Evolutionary conservation across 306 rosid genomes (phyloP), one percentile per base, ranked within the genome.

Genomic region (Ochetophila trinervis): DNA sequence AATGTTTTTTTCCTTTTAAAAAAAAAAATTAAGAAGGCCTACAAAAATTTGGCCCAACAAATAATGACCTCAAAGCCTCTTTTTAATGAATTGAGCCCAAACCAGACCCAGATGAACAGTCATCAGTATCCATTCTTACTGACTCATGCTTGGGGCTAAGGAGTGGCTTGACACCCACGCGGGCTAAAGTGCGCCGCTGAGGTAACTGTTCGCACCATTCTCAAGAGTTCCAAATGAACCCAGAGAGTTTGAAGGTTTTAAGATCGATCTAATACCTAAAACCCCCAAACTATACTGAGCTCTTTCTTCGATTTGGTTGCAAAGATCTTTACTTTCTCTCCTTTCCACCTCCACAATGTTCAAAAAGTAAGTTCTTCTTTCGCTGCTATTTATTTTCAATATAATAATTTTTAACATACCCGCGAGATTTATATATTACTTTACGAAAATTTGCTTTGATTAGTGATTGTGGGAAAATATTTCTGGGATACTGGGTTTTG

Each of bases 341-440:
- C 51, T 4, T 42, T 48, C 55, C 24, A 21, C 9, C 6, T 19
- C 60, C 45, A 67, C 21, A 73, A 78, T 78, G 82, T 78, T 78
- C 74, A 78, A 78, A 68, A 78, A 78, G 78, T 78, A 67, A 67
- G 74, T 18, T 20, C 34, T 53, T 32, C 20, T 52, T 5, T 53
- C 15, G 35, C 10, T 50, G n/a, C n/a, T n/a, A n/a, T 7, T 19
- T 15, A 15, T 14, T 53, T 12, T 36, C 11, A 18, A 18, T 53
- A 7, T 21, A 23, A 20, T 54, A 1, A 4, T 52, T 37, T 45
- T 52, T 20, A 27, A 27, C 32, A 27, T 27, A 27, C 32, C 16
- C 21, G 17, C 18, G 32, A 34, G 21, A 18, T 60, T 1, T 50
- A 5, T 52, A 3, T 11, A 19, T 64, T 19, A 52, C 44, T 54